A percentile compares a stretch with the other conserved stretches of the same genome.
Conservation (phyloP, 495 filamentous ascomycete species). For the Penicillium silybi region DNA sequence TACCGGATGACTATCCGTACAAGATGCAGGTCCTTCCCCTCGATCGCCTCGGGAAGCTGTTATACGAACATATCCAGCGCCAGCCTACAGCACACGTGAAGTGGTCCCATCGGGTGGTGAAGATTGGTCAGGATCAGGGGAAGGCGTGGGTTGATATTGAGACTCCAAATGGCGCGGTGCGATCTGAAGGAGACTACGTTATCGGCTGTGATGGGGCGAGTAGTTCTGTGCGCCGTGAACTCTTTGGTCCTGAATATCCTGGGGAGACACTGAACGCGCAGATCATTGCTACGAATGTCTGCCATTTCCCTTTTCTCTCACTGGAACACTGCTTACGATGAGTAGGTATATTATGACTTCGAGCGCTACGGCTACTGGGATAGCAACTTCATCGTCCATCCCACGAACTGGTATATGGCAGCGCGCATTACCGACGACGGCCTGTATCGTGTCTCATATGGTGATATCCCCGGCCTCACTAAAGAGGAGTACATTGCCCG, state of each 20-base stretch:
- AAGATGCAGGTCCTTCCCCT: constrained; percentile 48
- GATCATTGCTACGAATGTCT: constrained; percentile 61
- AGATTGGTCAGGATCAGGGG: constrained; percentile 46
- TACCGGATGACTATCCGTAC: constrained; percentile 33
- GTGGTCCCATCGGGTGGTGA: constrained; percentile 48
- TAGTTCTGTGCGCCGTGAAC: constrained; percentile 47
- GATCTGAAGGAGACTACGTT: constrained; percentile 52
- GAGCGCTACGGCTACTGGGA: constrained; percentile 51
- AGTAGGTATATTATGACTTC: constrained; percentile 55
- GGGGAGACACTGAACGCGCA: constrained; percentile 56
- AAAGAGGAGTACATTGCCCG: constrained; percentile 50
- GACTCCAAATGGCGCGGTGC: constrained; percentile 34
- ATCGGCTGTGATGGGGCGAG: constrained; percentile 58
- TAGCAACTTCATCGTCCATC: constrained; percentile 57
- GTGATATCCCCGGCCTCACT: constrained; percentile 48
- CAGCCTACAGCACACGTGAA: constrained; percentile 38
- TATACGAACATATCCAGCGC: constrained; percentile 43
- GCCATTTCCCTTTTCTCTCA: background rate
- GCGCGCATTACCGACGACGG: constrained; percentile 55
- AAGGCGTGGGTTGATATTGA: constrained; percentile 51
- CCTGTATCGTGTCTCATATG: constrained; percentile 59
- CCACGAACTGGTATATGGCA: constrained; percentile 58
- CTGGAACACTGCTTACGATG: background rate
- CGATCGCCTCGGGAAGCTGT: constrained; percentile 40
- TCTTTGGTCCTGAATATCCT: constrained; percentile 57